These are phyloP conservation scores for Graphiopsis chlorocephala DNA, from an alignment of 2,329 filamentous ascomycete species.

Conservation along the genomic window DNA sequence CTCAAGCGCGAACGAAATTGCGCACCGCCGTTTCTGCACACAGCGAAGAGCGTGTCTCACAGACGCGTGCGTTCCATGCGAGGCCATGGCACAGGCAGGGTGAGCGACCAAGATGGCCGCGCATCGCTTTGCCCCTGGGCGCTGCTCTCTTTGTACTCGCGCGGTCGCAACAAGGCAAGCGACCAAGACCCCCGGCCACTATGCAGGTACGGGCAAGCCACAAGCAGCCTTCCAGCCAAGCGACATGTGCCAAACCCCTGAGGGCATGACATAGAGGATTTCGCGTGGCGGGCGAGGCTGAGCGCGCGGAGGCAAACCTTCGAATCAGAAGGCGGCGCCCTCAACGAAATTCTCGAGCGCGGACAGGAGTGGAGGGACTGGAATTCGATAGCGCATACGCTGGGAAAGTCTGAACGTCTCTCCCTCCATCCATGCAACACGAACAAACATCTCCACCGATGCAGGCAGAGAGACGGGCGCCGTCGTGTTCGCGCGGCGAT, in stretches of 20 bases:
- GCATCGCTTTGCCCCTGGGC: background rate
- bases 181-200: background rate
- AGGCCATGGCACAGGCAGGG: background rate
- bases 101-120: background rate
- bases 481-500: background rate
- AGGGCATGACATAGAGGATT: constrained; percentile 1
- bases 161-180: background rate
- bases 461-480: background rate
- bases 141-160: background rate
- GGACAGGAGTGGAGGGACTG: background rate
- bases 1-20: background rate
- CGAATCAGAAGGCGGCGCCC: background rate
- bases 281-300: background rate
- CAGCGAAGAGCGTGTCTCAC: background rate
- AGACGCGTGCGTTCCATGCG: constrained; percentile 3
- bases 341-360: background rate
- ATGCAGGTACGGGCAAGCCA: constrained; percentile 7
- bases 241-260: constrained; percentile 2
- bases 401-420: background rate
- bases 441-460: background rate
- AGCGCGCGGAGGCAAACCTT: background rate
- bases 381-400: background rate
- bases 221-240: background rate
- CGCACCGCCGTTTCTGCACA: background rate
- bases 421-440: background rate